Evolutionary conservation across 208 protist genomes (phyloP), one percentile per base, ranked within the genome.

Genomic region (Strigomonas galati): DNA sequence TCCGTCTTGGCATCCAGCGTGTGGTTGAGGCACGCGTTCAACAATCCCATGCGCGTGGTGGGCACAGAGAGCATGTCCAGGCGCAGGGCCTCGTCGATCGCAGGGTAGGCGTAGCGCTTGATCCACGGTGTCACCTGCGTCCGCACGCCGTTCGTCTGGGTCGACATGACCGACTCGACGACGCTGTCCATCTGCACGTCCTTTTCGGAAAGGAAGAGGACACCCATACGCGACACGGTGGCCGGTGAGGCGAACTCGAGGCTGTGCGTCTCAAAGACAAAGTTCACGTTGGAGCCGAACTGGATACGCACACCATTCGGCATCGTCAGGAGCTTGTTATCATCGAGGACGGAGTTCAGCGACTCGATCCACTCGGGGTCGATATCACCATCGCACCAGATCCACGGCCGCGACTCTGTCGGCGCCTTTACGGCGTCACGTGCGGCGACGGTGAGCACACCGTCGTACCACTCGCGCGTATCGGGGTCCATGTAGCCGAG

Each of bases 341-440:
- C 98, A 74, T 99, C 98, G 26, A 99, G 79, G 19, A 99, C 98
- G 28, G 98, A 98, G 86, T 99, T 99, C 32, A 99, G 84, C 43
- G 98, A 99, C 82, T 99, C 98, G 57, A 99, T 98, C 98, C 97
- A 99, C 67, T 99, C 95, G 9, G 97, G 94, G 84, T 99, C 97
- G 68, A 99, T 98, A 69, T 98, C 97, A 40, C 98, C 98, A 70
- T 99, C 98, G 62, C 97, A 98, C 27, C 96, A 64, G 44, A 99
- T 92, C 97, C 97, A 97, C 58, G 89, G 80, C 19, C 81, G 74
- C n/a, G 70, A 30, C 62, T 84, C 78, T 53, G 79, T 83, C 14
- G 85, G 74, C 72, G 84, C 72, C 72, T 89, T 94, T 69, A 88
- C 89, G 0, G 83, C 88, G 31, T 86, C 77, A 9, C 94, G 76